phyloP scores from a whole-genome alignment of 306 rosid species.

The Rubus idaeus region DNA sequence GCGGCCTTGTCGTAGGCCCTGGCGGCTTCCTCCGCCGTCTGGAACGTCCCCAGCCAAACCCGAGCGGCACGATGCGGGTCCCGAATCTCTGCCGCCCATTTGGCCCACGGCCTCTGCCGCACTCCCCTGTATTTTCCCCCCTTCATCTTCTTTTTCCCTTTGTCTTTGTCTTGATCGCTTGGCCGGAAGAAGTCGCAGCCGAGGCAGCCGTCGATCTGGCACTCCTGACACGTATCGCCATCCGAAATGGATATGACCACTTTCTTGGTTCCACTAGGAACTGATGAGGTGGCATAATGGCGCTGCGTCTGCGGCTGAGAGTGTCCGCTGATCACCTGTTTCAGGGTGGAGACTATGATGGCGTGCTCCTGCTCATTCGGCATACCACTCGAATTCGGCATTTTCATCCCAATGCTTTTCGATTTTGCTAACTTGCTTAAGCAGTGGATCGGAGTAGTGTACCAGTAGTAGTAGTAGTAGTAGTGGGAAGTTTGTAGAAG shows the following conservation, averaged over 20 bases:
- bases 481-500: not conserved
- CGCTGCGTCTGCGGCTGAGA: not conserved
- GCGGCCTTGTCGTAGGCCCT: constrained; percentile 65
- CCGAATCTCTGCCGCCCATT: constrained; percentile 66
- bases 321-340: constrained; percentile 36
- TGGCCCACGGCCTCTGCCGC: constrained; percentile 65
- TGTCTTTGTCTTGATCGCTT: not conserved
- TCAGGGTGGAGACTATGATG: constrained; percentile 54
- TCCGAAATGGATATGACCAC: not conserved
- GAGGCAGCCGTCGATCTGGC: constrained; percentile 40
- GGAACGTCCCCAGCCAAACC: constrained; percentile 62
- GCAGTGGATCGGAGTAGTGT: not conserved
- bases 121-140: constrained; percentile 50
- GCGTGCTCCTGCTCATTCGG: constrained; percentile 43
- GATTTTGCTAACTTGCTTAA: not conserved
- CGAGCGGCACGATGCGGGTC: constrained; percentile 40
- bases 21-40: constrained; percentile 54
- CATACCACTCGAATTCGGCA: not conserved
- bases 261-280: not conserved
- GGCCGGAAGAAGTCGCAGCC: constrained; percentile 41
- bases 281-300: constrained; percentile 15
- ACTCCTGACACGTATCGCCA: constrained; percentile 30
- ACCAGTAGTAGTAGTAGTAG: no score
- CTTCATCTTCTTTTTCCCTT: not conserved
- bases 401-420: not conserved